Evolutionary conservation across 2,329 filamentous ascomycete genomes (phyloP), one percentile per base, ranked within the genome.

Genomic region (Chaetomiaceae sp.): DNA sequence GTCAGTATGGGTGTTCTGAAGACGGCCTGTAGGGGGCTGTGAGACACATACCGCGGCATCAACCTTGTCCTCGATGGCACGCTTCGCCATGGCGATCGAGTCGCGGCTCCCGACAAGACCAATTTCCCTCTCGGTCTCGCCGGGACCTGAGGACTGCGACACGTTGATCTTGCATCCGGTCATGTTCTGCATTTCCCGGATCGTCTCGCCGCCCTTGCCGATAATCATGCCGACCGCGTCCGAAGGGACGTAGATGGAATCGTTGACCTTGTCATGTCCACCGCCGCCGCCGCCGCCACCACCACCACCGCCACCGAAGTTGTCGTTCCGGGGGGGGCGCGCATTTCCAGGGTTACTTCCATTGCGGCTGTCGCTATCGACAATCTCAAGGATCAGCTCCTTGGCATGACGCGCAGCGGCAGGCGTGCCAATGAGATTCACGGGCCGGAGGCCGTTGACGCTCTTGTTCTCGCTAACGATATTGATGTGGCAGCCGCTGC

Each of bases 161-260:
- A 96, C 90, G 62, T 96, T 96, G 74, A 96, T 95, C 73, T 95
- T 95, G 78, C 91, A 96, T 40, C 88, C 87, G 5, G 89, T 93
- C 27, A 75, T 79, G 63, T 83, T 86, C 68, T 96, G 90, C 85
- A 96, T 95, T 60, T 95, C 89, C 58, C 91, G 89, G 65, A 96
- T 96, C 0, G 90, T 95, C 71, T 96, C 90, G 58, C 90, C 90
- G 50, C 89, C 87, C 74, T 95, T 95, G 58, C 91, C 90, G 55
- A 96, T 96, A 58, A 96, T 95, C 90, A 96, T 96, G 54, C 90
- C 90, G 48, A 96, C 90, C 5, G 90, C 87, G 66, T 96, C 90
- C 19, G 89, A 92, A 12, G 90, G 90, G 9, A 96, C 89, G 59
- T 82, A 84, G 56, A 96, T 89, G 35, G 82, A 84, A 63, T 96